Conservation (phyloP, 1,284 basidiomycete genomes). For the Microbotryum lychnidis-dioicae region DNA sequence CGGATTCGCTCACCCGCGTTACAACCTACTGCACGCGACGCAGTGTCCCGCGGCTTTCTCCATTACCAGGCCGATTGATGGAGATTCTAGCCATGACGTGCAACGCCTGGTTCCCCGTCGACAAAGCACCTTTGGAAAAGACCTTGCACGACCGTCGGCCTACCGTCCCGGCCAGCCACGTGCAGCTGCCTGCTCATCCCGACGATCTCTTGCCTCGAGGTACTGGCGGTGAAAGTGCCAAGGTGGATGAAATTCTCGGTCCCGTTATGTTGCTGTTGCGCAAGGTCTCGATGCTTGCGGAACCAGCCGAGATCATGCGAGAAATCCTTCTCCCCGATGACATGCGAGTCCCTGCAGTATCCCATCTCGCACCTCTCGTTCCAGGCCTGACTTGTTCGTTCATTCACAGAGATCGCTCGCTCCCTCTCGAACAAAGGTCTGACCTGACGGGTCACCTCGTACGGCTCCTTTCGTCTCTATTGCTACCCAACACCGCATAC, state of each 20-base stretch:
- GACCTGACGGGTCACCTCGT: conserved; percentile 69
- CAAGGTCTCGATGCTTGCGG: conserved; percentile 57
- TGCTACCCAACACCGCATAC: conserved; percentile 61
- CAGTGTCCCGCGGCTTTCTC: conserved; percentile 12
- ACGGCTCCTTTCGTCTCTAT: conserved; percentile 63
- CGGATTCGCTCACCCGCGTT: conserved; percentile 13
- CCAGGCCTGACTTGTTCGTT: background rate
- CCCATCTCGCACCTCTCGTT: background rate
- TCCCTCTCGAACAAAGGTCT: conserved; percentile 59
- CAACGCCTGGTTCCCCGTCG: conserved; percentile 27
- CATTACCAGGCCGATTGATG: conserved; percentile 27
- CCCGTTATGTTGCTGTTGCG: conserved; percentile 67
- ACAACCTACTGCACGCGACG: conserved; percentile 3
- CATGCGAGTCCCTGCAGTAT: conserved; percentile 43
- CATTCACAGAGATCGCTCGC: conserved; percentile 55
- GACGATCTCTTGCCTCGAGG: conserved; percentile 30
- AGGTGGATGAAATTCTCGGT: conserved; percentile 63
- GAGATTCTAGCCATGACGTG: conserved; percentile 19
- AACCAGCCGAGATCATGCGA: conserved; percentile 51
- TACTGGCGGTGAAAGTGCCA: conserved; percentile 34
- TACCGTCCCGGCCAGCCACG: background rate
- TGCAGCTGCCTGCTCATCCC: conserved; percentile 12
- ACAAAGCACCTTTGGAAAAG: conserved; percentile 5
- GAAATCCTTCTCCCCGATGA: conserved; percentile 62
- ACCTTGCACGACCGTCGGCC: conserved; percentile 5